Percentiles rank a stretch among this genome's conserved stretches.
Conservation (phyloP, 805 yeast genomes). For the Barnettozyma populi region DNA sequence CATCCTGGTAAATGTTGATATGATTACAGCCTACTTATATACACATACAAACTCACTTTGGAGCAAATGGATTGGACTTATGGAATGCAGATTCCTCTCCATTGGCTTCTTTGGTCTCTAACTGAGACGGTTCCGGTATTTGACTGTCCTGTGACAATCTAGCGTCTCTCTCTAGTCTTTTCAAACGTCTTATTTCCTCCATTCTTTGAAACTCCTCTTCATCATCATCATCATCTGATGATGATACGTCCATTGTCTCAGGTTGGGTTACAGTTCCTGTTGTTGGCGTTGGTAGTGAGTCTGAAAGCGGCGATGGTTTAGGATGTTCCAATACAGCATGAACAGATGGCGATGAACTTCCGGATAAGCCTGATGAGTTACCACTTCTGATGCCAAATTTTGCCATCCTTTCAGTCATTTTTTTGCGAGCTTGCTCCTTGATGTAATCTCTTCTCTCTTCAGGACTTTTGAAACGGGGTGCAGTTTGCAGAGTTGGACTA, state of each 20-base stretch:
- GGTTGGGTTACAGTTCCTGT: constrained; percentile 25
- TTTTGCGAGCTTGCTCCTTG: constrained; percentile 72
- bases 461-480: constrained; percentile 33
- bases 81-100: constrained; percentile 1
- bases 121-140: neutral
- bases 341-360: constrained; percentile 17
- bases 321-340: neutral
- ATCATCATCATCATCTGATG: constrained; percentile 32
- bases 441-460: constrained; percentile 72
- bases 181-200: constrained; percentile 35
- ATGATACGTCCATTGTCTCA: constrained; percentile 18
- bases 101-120: neutral
- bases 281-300: constrained; percentile 18
- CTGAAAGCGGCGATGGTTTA: neutral
- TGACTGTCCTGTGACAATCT: constrained; percentile 41
- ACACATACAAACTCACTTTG: neutral
- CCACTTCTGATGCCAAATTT: constrained; percentile 50
- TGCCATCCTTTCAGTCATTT: constrained; percentile 71
- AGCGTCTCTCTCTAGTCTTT: constrained; percentile 53
- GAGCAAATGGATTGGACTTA: constrained; percentile 13
- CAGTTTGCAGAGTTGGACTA: constrained; percentile 10
- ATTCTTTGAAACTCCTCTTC: constrained; percentile 44
- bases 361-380: neutral
- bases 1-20: neutral
- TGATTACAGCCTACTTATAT: neutral